These are phyloP conservation scores for Kingdonia uniflora DNA, from an alignment of 164 flowering plant species.

Conservation along the genomic window DNA sequence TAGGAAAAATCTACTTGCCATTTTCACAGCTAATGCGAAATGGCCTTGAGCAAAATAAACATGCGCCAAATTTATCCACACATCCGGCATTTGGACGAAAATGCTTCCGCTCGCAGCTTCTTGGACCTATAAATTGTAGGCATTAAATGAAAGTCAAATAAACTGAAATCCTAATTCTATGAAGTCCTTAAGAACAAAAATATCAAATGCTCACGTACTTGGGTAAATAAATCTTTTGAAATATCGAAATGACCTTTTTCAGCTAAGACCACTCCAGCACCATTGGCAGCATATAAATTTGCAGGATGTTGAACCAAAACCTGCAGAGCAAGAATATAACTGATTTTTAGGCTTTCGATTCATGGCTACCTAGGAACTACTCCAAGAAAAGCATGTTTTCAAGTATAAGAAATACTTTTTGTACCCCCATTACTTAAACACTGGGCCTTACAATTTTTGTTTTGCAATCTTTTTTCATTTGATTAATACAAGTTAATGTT, in stretches of 20 bases:
- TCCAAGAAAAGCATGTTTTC: too few species aligned
- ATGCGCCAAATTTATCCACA: slow-evolving; percentile 94
- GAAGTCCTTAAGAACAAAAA: not conserved
- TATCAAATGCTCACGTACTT: slow-evolving; percentile 29
- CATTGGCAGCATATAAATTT: slow-evolving; percentile 95
- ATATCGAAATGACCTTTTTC: slow-evolving; percentile 97
- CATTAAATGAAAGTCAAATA: not conserved
- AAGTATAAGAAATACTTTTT: too few species aligned
- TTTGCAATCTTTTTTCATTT: too few species aligned
- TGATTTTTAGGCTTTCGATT: too few species aligned
- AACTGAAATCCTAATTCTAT: not conserved
- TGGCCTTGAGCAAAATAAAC: slow-evolving; percentile 99
- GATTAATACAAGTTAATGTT: too few species aligned
- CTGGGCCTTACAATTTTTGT: too few species aligned
- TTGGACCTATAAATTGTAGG: slow-evolving; percentile 53
- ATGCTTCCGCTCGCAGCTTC: slow-evolving; percentile 95
- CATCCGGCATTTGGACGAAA: slow-evolving; percentile 96
- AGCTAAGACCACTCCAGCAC: slow-evolving; percentile 84
- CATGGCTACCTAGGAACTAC: too few species aligned
- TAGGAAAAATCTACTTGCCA: slow-evolving; percentile 30
- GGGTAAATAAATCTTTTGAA: slow-evolving; percentile 87
- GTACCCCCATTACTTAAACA: too few species aligned
- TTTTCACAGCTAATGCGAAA: slow-evolving; percentile 83
- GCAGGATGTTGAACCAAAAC: slow-evolving; percentile 65
- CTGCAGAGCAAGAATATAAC: too few species aligned